phyloP scores from a whole-genome alignment of 805 yeast genomes.

The Candida nitratophila region DNA sequence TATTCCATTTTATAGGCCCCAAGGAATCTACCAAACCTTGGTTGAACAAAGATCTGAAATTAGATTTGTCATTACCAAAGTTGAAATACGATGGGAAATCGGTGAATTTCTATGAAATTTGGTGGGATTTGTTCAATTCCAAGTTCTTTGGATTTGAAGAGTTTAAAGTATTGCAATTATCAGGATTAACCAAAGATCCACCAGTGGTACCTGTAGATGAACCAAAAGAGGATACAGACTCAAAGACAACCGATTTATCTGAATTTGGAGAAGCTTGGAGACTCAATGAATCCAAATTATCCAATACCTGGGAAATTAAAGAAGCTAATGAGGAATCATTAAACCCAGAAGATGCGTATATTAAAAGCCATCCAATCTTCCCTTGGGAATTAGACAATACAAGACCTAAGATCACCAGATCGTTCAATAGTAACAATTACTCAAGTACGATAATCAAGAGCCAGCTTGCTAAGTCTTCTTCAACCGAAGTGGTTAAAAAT shows the following conservation, averaged over 20 bases:
- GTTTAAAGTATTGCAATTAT: background rate
- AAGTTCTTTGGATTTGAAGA: conserved; percentile 4
- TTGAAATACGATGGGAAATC: conserved; percentile 8
- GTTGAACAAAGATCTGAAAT: conserved; percentile 9
- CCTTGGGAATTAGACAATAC: conserved; percentile 26
- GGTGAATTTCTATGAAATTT: conserved; percentile 16
- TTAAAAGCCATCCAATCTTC: conserved; percentile 24
- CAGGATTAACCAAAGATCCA: background rate
- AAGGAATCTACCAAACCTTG: conserved; percentile 50
- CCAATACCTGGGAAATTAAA: conserved; percentile 15
- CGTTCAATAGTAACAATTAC: background rate
- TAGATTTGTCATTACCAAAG: conserved; percentile 4
- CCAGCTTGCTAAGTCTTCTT: too few species aligned
- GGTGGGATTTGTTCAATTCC: conserved; percentile 24
- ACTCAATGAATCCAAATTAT: conserved; percentile 16
- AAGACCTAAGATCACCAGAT: background rate
- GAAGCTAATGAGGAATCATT: background rate
- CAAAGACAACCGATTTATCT: conserved; percentile 7
- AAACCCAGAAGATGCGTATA: conserved; percentile 14
- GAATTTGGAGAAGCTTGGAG: conserved; percentile 27
- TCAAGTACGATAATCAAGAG: background rate
- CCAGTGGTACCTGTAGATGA: background rate
- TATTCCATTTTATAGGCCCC: conserved; percentile 64
- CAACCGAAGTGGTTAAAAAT: too few species aligned
- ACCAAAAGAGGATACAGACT: background rate